Evolutionary conservation across 208 protist genomes (phyloP).

Genomic region (Phytomonas francai): DNA sequence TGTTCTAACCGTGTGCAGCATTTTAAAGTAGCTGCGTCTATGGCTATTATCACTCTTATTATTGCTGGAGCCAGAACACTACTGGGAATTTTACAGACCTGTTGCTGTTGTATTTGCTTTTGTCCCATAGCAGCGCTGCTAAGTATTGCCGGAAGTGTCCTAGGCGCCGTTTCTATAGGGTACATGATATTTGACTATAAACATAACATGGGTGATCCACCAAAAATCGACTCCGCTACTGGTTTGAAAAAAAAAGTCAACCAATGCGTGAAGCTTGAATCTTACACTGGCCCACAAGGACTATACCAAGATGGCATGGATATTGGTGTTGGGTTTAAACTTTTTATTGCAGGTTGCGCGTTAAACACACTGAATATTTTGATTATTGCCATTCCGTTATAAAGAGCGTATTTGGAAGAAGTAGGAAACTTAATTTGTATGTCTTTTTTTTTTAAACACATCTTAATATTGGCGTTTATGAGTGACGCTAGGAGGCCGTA

Average conservation of each 20-base stretch:
- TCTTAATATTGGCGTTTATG: background rate
- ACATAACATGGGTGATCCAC: background rate
- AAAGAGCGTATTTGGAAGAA: conserved; percentile 8
- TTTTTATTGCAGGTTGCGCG: conserved; percentile 23
- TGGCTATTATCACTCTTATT: conserved; percentile 28
- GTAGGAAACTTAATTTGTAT: background rate
- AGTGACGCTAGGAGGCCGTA: background rate
- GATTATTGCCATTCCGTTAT: conserved; percentile 21
- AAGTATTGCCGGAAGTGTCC: conserved; percentile 16
- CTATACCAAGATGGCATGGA: no score
- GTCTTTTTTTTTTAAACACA: conserved; percentile 7
- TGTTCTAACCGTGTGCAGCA: conserved; percentile 19
- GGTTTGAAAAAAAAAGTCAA: background rate
- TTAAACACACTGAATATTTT: conserved; percentile 28
- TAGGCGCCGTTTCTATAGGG: conserved; percentile 22
- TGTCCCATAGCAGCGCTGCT: conserved; percentile 24
- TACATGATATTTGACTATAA: conserved; percentile 24
- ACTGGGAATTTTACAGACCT: conserved; percentile 20
- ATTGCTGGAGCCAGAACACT: conserved; percentile 9
- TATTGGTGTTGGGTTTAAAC: conserved; percentile 32
- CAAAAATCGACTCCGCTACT: no score
- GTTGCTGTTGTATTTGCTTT: conserved; percentile 33
- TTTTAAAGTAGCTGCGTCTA: conserved; percentile 35
- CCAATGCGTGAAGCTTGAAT: conserved; percentile 3
- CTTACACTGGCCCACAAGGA: conserved; percentile 14